phyloP scores from a whole-genome alignment of 441 rosid genomes.

The Melianthus villosus region DNA sequence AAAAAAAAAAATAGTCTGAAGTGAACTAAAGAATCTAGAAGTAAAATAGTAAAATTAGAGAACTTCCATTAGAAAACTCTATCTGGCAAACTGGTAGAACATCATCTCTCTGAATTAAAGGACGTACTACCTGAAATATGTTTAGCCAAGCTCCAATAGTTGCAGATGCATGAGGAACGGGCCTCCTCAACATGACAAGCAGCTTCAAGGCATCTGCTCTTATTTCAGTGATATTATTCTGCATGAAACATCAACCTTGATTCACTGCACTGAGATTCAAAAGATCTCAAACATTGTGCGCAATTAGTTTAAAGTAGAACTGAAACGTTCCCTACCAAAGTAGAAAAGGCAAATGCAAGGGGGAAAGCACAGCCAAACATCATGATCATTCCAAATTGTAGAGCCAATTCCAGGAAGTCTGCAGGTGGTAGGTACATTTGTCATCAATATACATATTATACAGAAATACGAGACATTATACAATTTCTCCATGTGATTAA shows the following conservation, averaged over 20 bases:
- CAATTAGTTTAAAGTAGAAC: constrained; percentile 5
- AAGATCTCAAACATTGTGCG: not conserved
- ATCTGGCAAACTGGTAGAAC: not conserved
- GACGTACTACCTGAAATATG: constrained; percentile 66
- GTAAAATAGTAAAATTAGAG: too few relatives aligned
- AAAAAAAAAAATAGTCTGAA: too few relatives aligned
- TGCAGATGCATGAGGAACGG: constrained; percentile 66
- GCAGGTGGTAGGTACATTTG: too few relatives aligned
- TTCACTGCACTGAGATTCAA: constrained; percentile 1
- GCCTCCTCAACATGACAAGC: constrained; percentile 57
- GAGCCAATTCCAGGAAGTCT: constrained; percentile 68
- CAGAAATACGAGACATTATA: too few relatives aligned
- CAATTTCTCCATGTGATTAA: too few relatives aligned
- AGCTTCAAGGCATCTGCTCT: constrained; percentile 80
- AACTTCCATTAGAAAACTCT: not conserved
- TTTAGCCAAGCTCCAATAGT: constrained; percentile 87
- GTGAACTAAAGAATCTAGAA: too few relatives aligned
- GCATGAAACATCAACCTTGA: constrained; percentile 12
- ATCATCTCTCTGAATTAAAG: not conserved
- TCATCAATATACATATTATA: too few relatives aligned
- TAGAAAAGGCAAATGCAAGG: constrained; percentile 61
- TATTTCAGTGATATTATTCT: constrained; percentile 69
- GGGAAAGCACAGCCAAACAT: constrained; percentile 97
- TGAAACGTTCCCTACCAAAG: constrained; percentile 34
- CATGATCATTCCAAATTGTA: constrained; percentile 95